phyloP scores from a whole-genome alignment of 108 stramenopile genomes.

The Nitzschia sp. region DNA sequence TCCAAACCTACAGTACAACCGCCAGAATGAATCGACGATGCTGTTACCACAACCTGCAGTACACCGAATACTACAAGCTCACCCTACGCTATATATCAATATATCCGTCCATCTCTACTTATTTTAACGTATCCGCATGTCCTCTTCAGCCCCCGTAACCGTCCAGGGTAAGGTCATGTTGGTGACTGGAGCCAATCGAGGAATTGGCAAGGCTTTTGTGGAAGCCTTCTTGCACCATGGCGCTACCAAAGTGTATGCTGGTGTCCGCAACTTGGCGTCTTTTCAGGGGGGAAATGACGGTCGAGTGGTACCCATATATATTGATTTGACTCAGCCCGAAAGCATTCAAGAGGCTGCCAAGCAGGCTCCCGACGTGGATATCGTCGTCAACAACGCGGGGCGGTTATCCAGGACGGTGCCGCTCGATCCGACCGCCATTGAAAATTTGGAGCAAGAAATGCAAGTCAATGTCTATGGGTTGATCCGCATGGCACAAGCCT shows the following conservation, averaged over 20 bases:
- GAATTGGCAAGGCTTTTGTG: constrained; percentile 65
- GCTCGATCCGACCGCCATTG: constrained; percentile 4
- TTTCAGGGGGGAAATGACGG: background rate
- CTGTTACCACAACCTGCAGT: no score
- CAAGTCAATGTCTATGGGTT: constrained; percentile 39
- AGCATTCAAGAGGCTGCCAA: constrained; percentile 21
- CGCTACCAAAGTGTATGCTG: constrained; percentile 34
- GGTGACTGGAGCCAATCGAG: constrained; percentile 82
- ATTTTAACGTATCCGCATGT: no score
- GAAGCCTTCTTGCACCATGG: constrained; percentile 27
- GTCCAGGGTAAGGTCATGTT: constrained; percentile 43
- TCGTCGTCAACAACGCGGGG: constrained; percentile 40
- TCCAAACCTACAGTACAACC: no score
- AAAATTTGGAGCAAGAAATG: constrained; percentile 21
- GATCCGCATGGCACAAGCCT: constrained; percentile 25
- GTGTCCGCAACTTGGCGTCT: constrained; percentile 14
- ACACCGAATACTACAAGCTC: no score
- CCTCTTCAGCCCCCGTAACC: background rate
- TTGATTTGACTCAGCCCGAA: constrained; percentile 27
- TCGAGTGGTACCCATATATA: constrained; percentile 21
- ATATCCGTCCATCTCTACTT: no score
- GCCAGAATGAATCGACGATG: no score
- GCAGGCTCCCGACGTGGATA: constrained; percentile 22
- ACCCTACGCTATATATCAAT: no score
- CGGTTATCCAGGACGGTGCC: constrained; percentile 17